Conservation (phyloP, 306 rosid species). For the Abrus pulchellus region DNA sequence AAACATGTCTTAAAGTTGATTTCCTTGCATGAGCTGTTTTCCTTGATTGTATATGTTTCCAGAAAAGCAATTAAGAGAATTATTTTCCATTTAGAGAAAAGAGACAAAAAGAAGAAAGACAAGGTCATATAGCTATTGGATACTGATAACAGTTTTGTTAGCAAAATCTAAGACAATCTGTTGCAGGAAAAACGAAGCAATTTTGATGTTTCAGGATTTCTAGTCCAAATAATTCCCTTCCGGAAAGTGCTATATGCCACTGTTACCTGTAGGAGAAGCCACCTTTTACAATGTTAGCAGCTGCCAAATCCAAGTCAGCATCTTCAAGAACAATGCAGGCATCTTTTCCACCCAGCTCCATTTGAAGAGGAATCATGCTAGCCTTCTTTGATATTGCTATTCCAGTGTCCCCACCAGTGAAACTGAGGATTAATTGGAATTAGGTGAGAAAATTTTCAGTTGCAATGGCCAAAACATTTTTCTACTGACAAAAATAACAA, state of each 20-base stretch:
- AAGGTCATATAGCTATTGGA: neutral
- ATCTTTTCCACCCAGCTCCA: conserved; percentile 95
- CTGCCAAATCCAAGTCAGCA: conserved; percentile 90
- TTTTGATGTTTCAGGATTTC: neutral
- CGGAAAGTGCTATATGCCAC: conserved; percentile 5
- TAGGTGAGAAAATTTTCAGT: conserved; percentile 20
- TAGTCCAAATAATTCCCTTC: neutral
- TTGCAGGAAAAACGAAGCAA: neutral
- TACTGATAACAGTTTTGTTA: neutral
- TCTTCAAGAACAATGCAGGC: conserved; percentile 97
- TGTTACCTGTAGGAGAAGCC: conserved; percentile 89
- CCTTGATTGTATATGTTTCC: neutral
- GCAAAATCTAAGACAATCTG: neutral
- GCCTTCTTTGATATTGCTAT: conserved; percentile 88
- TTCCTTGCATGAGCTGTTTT: neutral
- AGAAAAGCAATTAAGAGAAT: conserved; percentile 7
- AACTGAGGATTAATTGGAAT: conserved; percentile 57
- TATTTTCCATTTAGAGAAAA: neutral
- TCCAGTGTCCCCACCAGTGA: conserved; percentile 94
- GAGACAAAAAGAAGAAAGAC: neutral
- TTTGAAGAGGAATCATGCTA: conserved; percentile 90
- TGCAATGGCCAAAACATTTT: neutral
- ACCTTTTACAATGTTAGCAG: conserved; percentile 84
- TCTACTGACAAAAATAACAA: neutral
- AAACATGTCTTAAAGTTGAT: neutral